Base-by-base conservation (phyloP, 768 basidiomycete species). In the Boletus sp. region DNA sequence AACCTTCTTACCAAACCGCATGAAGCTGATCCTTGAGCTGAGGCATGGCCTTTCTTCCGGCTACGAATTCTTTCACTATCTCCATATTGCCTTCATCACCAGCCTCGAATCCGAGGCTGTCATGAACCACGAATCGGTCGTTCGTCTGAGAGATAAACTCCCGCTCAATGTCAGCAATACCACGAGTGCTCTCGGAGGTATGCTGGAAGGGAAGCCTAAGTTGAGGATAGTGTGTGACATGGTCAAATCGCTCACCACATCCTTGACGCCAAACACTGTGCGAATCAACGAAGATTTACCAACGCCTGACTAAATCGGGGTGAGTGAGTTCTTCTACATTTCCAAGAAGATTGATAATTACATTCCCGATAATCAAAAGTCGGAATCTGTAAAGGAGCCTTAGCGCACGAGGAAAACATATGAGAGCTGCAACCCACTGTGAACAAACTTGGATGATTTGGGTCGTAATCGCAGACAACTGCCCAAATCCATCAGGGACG, bases 101-200 rank as follows among this genome's bases (percentile, higher is more conserved):
- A 11, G 58, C 46, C 41, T 64, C 57, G 17, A 63, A 63, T 1
- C 62, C 62, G 7, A 64, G 62, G 40, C 62, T 64, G 4, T 63
- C 62, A 8, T 64, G 63, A 18, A 65, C 41, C 29, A 64, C 63
- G 5, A 64, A 61, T 46, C 55, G 48, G 2, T 52, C 17, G 28
- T 64, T 61, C 15, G n/a, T 37, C 7, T 48, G 39, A n/a, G 62
- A 64, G 33, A 37, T 5, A 29, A 63, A 63, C 46, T 56, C 58
- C 5, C 1, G 32, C 11, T 62, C 33, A 14, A 64, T 58, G 40
- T 64, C 12, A 18, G 59, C 53, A 3, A 0, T 4, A 14, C 64
- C 59, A 29, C 63, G 63, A 35, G 2, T 30, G 24, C 1, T 47
- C 5, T 36, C 32, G 2, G 63, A 64, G 20, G 32, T 7, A 10